Evolutionary conservation across 352 stramenopile genomes (phyloP).

Genomic region (Phytophthora palmivora): DNA sequence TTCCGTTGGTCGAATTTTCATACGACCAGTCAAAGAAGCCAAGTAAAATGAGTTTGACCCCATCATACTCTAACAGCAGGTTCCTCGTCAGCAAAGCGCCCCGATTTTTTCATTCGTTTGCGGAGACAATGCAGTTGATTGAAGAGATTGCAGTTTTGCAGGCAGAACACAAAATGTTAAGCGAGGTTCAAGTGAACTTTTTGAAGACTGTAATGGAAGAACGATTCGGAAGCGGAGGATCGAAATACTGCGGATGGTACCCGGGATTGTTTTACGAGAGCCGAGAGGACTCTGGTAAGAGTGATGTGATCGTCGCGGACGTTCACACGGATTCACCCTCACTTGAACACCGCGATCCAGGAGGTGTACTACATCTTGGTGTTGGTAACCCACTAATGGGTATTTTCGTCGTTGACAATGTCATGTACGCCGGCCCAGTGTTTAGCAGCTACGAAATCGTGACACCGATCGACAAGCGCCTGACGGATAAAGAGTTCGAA

Average conservation of each 20-base stretch:
- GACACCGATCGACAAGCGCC: conserved; percentile 13
- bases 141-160: conserved; percentile 2
- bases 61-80: background rate
- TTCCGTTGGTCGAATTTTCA: conserved; percentile 9
- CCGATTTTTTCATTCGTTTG: conserved; percentile 8
- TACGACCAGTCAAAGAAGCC: background rate
- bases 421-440: conserved; percentile 18
- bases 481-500: conserved; percentile 10
- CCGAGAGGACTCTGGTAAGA: conserved; percentile 20
- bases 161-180: conserved; percentile 5
- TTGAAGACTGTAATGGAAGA: conserved; percentile 39
- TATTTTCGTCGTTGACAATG: conserved; percentile 19
- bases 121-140: conserved; percentile 19
- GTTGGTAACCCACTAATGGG: conserved; percentile 9
- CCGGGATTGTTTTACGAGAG: conserved; percentile 19
- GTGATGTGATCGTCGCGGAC: conserved; percentile 23
- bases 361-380: conserved; percentile 17
- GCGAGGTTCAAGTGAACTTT: conserved; percentile 20
- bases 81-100: background rate
- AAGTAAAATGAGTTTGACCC: background rate
- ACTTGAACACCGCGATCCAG: conserved; percentile 6
- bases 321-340: conserved; percentile 14
- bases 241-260: conserved; percentile 25
- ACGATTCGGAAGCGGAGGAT: conserved; percentile 4
- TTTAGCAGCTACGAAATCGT: conserved; percentile 29